phyloP scores from a whole-genome alignment of 345 rosid species.

The Euphorbia peplus region DNA sequence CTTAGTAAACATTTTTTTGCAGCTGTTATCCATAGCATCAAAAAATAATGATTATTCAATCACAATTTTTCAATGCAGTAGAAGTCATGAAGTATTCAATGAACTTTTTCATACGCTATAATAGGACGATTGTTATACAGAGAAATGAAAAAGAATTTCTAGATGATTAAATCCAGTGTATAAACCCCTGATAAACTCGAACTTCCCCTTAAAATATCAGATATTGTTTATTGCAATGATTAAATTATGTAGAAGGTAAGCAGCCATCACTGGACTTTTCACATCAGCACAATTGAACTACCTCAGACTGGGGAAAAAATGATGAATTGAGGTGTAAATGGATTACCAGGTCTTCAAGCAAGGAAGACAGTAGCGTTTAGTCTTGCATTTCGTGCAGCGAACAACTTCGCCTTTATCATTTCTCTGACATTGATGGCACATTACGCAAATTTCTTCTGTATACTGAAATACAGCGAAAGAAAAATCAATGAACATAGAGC shows the following conservation, averaged over 20 bases:
- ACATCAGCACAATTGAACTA: no score
- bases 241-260: neutral
- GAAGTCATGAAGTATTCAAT: neutral
- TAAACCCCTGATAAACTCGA: no score
- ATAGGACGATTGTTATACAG: no score
- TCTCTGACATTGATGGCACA: conserved; percentile 69
- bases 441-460: conserved; percentile 20
- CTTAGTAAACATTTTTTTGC: neutral
- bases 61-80: neutral
- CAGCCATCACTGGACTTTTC: no score
- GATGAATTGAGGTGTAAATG: neutral
- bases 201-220: neutral
- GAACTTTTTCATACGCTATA: neutral
- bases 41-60: neutral
- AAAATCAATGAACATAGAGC: neutral
- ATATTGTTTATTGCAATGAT: neutral
- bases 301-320: neutral
- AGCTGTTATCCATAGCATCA: neutral
- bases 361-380: conserved; percentile 47
- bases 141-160: no score
- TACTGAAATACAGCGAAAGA: conserved; percentile 15
- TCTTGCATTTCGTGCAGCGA: conserved; percentile 39
- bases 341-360: conserved; percentile 49
- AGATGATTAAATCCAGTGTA: no score
- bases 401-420: conserved; percentile 49